phyloP scores from a whole-genome alignment of 2,329 filamentous ascomycete genomes.

The Fusarium musae region DNA sequence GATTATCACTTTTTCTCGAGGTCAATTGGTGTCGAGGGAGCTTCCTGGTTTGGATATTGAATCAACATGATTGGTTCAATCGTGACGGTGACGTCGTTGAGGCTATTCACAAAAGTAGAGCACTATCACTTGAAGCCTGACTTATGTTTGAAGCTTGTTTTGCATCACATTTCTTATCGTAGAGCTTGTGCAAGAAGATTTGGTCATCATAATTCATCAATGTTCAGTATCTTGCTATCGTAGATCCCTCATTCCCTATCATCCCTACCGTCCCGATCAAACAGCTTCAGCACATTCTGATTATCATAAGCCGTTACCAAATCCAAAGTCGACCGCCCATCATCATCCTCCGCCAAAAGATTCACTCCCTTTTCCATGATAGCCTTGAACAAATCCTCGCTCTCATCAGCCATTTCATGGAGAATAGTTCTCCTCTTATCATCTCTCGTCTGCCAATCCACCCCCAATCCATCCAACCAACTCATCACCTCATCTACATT shows the following conservation, averaged over 20 bases:
- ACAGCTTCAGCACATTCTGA: slow-evolving; percentile 13
- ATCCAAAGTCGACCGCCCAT: slow-evolving; percentile 26
- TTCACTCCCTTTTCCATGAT: slow-evolving; percentile 17
- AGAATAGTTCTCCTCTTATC: slow-evolving; percentile 13
- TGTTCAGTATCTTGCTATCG: not conserved
- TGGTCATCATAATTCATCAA: too few relatives aligned
- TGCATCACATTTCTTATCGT: not conserved
- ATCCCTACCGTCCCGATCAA: slow-evolving; percentile 1
- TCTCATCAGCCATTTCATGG: slow-evolving; percentile 10
- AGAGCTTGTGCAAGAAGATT: too few relatives aligned
- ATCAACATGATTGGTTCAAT: not conserved
- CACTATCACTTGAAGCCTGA: too few relatives aligned
- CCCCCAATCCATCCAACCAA: slow-evolving; percentile 19
- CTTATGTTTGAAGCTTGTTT: not conserved
- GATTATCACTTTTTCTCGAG: not conserved
- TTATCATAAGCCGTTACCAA: slow-evolving; percentile 8
- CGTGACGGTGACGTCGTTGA: not conserved
- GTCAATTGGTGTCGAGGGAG: fast-evolving
- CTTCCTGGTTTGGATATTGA: not conserved
- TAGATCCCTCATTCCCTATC: not conserved
- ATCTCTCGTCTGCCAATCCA: slow-evolving; percentile 30
- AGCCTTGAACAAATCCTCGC: not conserved
- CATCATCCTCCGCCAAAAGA: slow-evolving; percentile 22
- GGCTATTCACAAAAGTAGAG: not conserved
- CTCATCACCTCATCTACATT: not conserved